Percentiles rank a stretch among this genome's conserved stretches.
phyloP scores from a whole-genome alignment of 164 flowering plant species.

The Vitis rupestris region DNA sequence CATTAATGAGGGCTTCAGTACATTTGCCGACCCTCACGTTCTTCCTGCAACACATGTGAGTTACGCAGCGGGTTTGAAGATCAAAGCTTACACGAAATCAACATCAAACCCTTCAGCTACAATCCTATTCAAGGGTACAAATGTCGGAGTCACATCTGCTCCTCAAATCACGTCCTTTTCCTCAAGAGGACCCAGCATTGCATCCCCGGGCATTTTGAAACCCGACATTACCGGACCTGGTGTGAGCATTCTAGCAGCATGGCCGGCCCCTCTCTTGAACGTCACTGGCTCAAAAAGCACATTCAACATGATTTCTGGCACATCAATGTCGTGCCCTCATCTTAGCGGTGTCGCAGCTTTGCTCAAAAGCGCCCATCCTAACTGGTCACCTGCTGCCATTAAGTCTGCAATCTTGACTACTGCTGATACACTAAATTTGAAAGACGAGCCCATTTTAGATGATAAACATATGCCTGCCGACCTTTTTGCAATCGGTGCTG shows the following conservation, averaged over 20 bases:
- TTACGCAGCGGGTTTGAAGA: slow-evolving; percentile 24
- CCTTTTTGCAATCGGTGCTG: slow-evolving; percentile 46
- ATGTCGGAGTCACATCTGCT: slow-evolving; percentile 26
- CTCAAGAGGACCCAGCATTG: slow-evolving; percentile 49
- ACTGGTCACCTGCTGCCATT: slow-evolving; percentile 63
- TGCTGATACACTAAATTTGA: slow-evolving; percentile 30
- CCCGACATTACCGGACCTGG: slow-evolving; percentile 68
- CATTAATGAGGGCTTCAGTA: slow-evolving; percentile 22
- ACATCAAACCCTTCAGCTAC: slow-evolving; percentile 32
- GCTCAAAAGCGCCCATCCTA: slow-evolving; percentile 51
- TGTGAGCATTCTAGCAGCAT: slow-evolving; percentile 54
- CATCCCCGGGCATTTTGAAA: slow-evolving; percentile 48
- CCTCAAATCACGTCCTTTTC: slow-evolving; percentile 50
- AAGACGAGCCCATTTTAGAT: slow-evolving; percentile 31
- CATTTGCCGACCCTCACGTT: slow-evolving; percentile 38
- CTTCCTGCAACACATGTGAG: slow-evolving; percentile 50
- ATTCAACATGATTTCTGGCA: slow-evolving; percentile 48
- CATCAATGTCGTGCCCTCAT: slow-evolving; percentile 64
- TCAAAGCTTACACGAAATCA: slow-evolving; percentile 47
- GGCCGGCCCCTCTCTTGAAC: slow-evolving; percentile 36
- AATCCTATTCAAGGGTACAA: slow-evolving; percentile 47
- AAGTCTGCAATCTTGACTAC: slow-evolving; percentile 64
- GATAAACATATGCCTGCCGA: slow-evolving; percentile 27
- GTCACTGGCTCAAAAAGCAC: slow-evolving; percentile 12
- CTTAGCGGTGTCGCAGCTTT: slow-evolving; percentile 59